Evolutionary conservation across 441 rosid genomes (phyloP).

Genomic region (Francoa sonchifolia): DNA sequence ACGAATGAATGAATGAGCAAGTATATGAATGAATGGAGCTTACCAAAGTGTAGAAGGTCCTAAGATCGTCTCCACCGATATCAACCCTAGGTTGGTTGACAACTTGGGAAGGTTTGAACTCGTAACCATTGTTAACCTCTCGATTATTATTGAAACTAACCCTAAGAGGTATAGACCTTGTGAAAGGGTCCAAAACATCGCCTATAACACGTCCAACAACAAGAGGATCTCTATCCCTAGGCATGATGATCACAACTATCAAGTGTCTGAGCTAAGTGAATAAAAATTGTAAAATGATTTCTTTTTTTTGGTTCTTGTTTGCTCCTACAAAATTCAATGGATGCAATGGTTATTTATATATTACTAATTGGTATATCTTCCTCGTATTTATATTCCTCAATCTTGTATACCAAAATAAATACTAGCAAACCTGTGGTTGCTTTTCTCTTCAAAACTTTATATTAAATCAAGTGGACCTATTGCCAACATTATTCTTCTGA

Average conservation of each 20-base stretch:
- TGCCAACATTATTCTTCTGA: too few species aligned
- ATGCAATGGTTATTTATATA: too few species aligned
- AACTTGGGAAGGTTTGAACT: conserved; percentile 64
- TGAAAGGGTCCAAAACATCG: conserved; percentile 63
- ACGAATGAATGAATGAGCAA: too few species aligned
- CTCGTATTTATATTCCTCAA: too few species aligned
- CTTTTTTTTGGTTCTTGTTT: too few species aligned
- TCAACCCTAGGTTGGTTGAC: conserved; percentile 59
- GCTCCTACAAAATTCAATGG: too few species aligned
- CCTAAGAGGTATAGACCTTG: conserved; percentile 35
- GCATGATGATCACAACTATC: conserved; percentile 10
- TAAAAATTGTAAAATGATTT: too few species aligned
- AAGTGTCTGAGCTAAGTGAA: neutral
- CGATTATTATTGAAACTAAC: conserved; percentile 27
- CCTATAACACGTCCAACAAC: conserved; percentile 65
- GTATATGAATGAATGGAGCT: neutral
- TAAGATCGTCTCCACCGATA: conserved; percentile 66
- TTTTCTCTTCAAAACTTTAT: too few species aligned
- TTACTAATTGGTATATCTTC: too few species aligned
- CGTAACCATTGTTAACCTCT: conserved; percentile 60
- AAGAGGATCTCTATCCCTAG: conserved; percentile 56
- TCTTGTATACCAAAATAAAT: too few species aligned
- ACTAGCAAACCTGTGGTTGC: too few species aligned
- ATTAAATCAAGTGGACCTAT: too few species aligned
- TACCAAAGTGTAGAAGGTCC: conserved; percentile 77